Conservation (phyloP, 805 yeast species). For the Starmera pachycereana region DNA sequence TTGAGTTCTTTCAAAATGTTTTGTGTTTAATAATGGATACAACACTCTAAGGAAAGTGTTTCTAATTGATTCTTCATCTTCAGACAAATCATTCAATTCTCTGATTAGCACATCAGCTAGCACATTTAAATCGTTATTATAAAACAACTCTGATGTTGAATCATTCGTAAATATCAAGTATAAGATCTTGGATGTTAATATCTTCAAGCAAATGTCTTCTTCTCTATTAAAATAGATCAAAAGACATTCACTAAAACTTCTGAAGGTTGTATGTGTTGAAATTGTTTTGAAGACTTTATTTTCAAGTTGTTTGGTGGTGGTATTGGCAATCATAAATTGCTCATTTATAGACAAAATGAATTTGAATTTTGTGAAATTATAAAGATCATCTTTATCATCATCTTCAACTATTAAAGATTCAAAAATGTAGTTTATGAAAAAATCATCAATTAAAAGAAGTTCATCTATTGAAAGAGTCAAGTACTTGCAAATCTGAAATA, state of each 20-base stretch:
- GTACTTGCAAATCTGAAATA: slow-evolving; percentile 45
- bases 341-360: slow-evolving; percentile 71
- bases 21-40: slow-evolving; percentile 55
- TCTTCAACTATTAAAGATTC: slow-evolving; percentile 33
- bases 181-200: slow-evolving; percentile 69
- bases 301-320: slow-evolving; percentile 13
- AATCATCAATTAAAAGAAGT: slow-evolving; percentile 29
- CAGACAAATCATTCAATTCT: slow-evolving; percentile 63
- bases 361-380: slow-evolving; percentile 59
- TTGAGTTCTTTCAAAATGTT: slow-evolving; percentile 45
- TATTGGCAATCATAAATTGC: slow-evolving; percentile 65
- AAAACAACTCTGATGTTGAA: slow-evolving; percentile 53
- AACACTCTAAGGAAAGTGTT: slow-evolving; percentile 68
- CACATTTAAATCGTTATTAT: slow-evolving; percentile 77
- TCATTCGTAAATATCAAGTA: slow-evolving; percentile 60
- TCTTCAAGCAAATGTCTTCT: slow-evolving; percentile 58
- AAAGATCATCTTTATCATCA: slow-evolving; percentile 40
- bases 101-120: slow-evolving; percentile 75
- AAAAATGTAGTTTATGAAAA: slow-evolving; percentile 39
- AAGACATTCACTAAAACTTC: slow-evolving; percentile 55
- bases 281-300: slow-evolving; percentile 51
- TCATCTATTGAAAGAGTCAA: slow-evolving; percentile 34
- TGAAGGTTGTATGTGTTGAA: slow-evolving; percentile 30
- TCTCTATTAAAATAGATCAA: slow-evolving; percentile 73
- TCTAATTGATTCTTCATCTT: slow-evolving; percentile 45